Conservation (phyloP, 2,329 filamentous ascomycete species). For the Decorospora gaudefroyi region DNA sequence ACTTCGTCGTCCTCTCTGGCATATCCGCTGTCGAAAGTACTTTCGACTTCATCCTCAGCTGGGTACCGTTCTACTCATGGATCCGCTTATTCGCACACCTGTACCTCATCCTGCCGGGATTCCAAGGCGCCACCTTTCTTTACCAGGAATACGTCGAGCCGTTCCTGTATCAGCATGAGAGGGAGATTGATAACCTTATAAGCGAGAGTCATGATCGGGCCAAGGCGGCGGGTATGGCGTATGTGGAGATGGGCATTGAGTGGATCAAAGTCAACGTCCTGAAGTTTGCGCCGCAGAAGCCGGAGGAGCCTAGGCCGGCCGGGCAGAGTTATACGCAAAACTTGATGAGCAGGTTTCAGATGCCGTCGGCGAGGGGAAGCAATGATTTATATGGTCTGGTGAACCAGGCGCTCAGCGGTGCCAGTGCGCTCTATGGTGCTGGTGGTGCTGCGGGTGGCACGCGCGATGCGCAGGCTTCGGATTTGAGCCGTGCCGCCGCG, state of each 20-base stretch:
- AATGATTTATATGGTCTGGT: slow-evolving; percentile 79
- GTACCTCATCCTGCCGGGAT: slow-evolving; percentile 95
- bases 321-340: slow-evolving; percentile 72
- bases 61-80: slow-evolving; percentile 94
- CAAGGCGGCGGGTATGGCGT: slow-evolving; percentile 72
- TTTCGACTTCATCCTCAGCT: slow-evolving; percentile 82
- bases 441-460: slow-evolving; percentile 26
- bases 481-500: slow-evolving; percentile 59
- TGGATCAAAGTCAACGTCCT: slow-evolving; percentile 74
- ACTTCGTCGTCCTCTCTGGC: slow-evolving; percentile 91
- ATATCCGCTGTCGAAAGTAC: slow-evolving; percentile 83
- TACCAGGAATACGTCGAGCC: slow-evolving; percentile 87
- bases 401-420: slow-evolving; percentile 71
- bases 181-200: slow-evolving; percentile 88
- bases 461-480: slow-evolving; percentile 52
- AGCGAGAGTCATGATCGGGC: slow-evolving; percentile 77
- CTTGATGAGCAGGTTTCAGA: slow-evolving; percentile 82
- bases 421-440: slow-evolving; percentile 55
- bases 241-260: slow-evolving; percentile 53
- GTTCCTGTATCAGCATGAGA: slow-evolving; percentile 84
- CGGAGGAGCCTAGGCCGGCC: slow-evolving; percentile 52
- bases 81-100: slow-evolving; percentile 83
- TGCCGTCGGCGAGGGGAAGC: slow-evolving; percentile 70
- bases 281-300: slow-evolving; percentile 66
- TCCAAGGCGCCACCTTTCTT: slow-evolving; percentile 85